phyloP scores from a whole-genome alignment of 331 rosid species.

The Malus hybrid region DNA sequence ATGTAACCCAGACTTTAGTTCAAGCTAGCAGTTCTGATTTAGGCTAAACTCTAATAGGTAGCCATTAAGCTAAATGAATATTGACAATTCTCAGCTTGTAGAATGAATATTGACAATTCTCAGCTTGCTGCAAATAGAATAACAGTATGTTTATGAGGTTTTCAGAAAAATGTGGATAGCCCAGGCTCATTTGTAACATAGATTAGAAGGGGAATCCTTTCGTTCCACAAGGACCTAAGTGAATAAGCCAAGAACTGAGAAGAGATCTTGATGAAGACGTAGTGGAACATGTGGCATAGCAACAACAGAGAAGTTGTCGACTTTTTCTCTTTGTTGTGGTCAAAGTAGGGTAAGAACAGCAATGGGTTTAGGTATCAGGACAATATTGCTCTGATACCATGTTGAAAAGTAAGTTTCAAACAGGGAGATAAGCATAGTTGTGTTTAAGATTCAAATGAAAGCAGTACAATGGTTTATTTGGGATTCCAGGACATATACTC shows the following conservation, averaged over 20 bases:
- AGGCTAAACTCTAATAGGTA: not conserved
- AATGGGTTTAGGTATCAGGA: not conserved
- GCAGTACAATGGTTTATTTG: not conserved
- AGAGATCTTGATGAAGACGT: not conserved
- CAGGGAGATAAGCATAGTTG: not conserved
- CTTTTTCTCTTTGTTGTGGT: not conserved
- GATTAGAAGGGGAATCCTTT: not conserved
- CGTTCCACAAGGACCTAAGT: not conserved
- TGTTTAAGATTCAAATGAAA: not conserved
- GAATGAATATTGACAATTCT: not conserved
- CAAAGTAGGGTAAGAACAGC: not conserved
- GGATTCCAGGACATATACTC: not conserved
- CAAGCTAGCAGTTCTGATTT: not conserved
- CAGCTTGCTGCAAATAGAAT: not conserved
- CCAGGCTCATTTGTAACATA: not conserved
- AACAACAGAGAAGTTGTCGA: not conserved
- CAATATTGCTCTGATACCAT: not conserved
- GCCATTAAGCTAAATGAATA: not conserved
- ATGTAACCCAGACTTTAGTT: not conserved
- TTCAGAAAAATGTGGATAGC: not conserved
- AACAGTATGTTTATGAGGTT: not conserved
- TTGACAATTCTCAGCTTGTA: not conserved
- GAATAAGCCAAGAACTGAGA: not conserved
- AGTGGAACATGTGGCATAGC: not conserved
- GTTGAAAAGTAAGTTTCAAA: not conserved